Evolutionary conservation across 192 early-diverging fungal species (phyloP).

Genomic region (Lobosporangium transversale): DNA sequence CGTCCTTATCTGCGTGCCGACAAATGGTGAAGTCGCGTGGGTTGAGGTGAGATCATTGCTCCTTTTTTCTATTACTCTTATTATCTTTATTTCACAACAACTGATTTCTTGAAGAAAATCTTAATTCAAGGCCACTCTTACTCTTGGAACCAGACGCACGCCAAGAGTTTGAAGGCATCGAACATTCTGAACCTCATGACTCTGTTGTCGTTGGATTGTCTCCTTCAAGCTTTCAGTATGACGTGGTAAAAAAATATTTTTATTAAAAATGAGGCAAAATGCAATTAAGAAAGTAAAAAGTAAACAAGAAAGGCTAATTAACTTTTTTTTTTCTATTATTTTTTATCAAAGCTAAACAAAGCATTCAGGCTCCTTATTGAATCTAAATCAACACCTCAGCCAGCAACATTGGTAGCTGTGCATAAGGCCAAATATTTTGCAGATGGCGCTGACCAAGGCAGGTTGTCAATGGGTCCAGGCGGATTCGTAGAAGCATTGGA

Average conservation of each 20-base stretch:
- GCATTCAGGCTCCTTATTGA: constrained; percentile 76
- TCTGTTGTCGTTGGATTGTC: constrained; percentile 88
- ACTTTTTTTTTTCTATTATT: not conserved
- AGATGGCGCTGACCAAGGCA: constrained; percentile 54
- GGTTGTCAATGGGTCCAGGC: constrained; percentile 86
- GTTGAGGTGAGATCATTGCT: constrained; percentile 44
- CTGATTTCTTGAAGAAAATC: not conserved
- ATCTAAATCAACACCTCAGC: constrained; percentile 38
- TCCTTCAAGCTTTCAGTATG: constrained; percentile 75
- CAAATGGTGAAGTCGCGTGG: constrained; percentile 60
- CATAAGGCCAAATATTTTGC: constrained; percentile 88
- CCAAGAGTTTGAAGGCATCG: constrained; percentile 74
- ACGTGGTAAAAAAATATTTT: constrained; percentile 54
- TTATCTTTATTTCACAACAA: no score
- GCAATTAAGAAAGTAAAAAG: no score
- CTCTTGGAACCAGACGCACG: constrained; percentile 79
- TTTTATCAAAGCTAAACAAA: constrained; percentile 66
- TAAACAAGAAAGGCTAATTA: not conserved
- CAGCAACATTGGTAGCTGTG: constrained; percentile 77
- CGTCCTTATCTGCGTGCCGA: constrained; percentile 82
- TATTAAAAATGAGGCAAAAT: constrained; percentile 67
- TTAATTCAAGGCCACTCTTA: constrained; percentile 70
- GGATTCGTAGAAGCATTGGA: constrained; percentile 89
- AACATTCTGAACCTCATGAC: constrained; percentile 64
- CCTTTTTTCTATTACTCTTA: not conserved